Evolutionary conservation across 2,329 filamentous ascomycete genomes (phyloP), one percentile per base, ranked within the genome.

Genomic region (Drechslerella stenobrocha): DNA sequence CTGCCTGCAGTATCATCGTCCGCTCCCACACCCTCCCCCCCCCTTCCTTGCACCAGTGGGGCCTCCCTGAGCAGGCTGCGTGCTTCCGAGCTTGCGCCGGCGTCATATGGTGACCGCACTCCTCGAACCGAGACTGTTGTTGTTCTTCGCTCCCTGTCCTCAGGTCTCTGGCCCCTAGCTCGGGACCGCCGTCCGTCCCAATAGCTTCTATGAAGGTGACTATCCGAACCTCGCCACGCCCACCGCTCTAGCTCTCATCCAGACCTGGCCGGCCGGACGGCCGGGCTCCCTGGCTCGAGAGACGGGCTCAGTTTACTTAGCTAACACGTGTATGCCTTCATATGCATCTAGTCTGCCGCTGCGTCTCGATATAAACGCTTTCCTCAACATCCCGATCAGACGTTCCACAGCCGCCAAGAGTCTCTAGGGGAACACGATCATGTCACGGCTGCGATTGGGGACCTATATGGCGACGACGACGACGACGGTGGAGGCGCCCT

Each of bases 381-480:
- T 70, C 37, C 72, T 70, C 63, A 72, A 59, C 57, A 64, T 69
- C 56, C 58, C 65, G 51, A 70, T 64, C 63, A 69, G 46, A 60
- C 63, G 13, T 60, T 60, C 51, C 63, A 61, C 24, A 69, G 55
- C 35, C 55, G 55, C 37, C 55, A 69, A 28, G 63, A 48, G 32
- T 60, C 95, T 76, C 93, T 88, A 76, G 90, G 96, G 78, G 88
- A 91, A 69, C 90, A 83, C 78, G 90, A 96, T 78, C 91, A 96
- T 83, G 89, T 96, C 75, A 96, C 90, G 59, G 91, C 96, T 77
- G 88, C 90, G 65, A 95, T 96, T 77, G 89, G 89, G 52, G 90
- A 90, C 73, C 83, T 95, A 77, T 96, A 96, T 74, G 87, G 89
- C 74, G 83, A 84, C 34, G 70, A 66, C 48, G 70, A 73, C 50